Evolutionary conservation across 2,329 filamentous ascomycete genomes (phyloP).

Genomic region (Diaporthe amygdali): DNA sequence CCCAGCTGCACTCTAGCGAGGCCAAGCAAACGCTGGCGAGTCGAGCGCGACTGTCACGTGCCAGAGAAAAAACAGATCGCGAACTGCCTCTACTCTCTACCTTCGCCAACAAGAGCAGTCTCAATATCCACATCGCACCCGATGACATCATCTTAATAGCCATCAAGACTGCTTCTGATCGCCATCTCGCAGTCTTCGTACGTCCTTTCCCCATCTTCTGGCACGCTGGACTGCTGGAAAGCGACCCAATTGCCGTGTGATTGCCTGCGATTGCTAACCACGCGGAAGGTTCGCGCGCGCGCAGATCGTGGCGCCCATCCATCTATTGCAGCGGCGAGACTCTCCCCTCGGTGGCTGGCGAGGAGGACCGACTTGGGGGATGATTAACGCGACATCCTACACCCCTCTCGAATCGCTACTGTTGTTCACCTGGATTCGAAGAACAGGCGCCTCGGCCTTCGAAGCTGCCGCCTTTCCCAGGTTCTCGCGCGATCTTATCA

Average conservation of each 20-base stretch:
- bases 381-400: constrained; percentile 38
- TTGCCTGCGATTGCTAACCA: constrained; percentile 11
- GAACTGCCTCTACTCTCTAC: constrained; percentile 15
- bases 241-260: neutral
- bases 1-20: neutral
- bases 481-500: constrained; percentile 66
- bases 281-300: constrained; percentile 8
- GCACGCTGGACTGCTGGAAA: neutral
- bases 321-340: constrained; percentile 38
- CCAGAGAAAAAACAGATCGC: constrained; percentile 24
- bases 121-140: constrained; percentile 22
- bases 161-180: constrained; percentile 17
- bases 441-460: constrained; percentile 36
- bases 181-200: constrained; percentile 11
- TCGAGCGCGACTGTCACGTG: constrained; percentile 21
- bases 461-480: constrained; percentile 38
- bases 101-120: constrained; percentile 20
- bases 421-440: constrained; percentile 38
- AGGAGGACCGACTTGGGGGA: constrained; percentile 39
- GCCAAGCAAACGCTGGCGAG: neutral
- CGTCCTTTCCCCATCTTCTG: constrained; percentile 12
- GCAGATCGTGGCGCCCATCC: constrained; percentile 40
- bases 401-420: constrained; percentile 42
- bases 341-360: constrained; percentile 39
- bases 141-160: constrained; percentile 26